Conservation (phyloP, 345 rosid genomes). For the Sapria himalayana region DNA sequence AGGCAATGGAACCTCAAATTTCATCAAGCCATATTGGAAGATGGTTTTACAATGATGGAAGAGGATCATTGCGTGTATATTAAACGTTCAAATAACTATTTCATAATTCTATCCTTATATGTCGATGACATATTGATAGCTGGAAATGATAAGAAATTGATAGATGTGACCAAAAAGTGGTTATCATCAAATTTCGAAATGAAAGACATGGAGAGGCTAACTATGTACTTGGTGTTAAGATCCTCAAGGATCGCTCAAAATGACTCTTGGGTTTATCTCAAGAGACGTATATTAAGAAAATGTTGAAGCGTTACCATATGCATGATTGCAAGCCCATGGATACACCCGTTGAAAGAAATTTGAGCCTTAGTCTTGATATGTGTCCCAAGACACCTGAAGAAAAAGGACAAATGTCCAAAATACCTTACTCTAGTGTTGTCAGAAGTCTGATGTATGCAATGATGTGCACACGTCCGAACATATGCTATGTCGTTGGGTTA, state of each 20-base stretch:
- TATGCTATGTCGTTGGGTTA: not conserved
- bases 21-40: not conserved
- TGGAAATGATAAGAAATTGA: not conserved
- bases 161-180: not conserved
- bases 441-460: not conserved
- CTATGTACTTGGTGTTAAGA: not conserved
- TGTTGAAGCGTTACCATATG: not conserved
- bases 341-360: not conserved
- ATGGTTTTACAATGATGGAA: not conserved
- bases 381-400: not conserved
- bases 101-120: not conserved
- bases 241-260: not conserved
- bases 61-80: not conserved
- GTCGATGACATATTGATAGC: not conserved
- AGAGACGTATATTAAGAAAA: not conserved
- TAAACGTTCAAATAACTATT: not conserved
- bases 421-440: not conserved
- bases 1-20: not conserved
- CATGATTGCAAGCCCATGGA: not conserved
- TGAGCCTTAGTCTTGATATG: not conserved
- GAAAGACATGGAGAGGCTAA: no score
- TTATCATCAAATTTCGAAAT: slow-evolving; percentile 1
- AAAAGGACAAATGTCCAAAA: not conserved
- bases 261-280: not conserved
- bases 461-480: not conserved